Evolutionary conservation across 2,329 filamentous ascomycete genomes (phyloP).

Genomic region (Xylariaceae sp.): DNA sequence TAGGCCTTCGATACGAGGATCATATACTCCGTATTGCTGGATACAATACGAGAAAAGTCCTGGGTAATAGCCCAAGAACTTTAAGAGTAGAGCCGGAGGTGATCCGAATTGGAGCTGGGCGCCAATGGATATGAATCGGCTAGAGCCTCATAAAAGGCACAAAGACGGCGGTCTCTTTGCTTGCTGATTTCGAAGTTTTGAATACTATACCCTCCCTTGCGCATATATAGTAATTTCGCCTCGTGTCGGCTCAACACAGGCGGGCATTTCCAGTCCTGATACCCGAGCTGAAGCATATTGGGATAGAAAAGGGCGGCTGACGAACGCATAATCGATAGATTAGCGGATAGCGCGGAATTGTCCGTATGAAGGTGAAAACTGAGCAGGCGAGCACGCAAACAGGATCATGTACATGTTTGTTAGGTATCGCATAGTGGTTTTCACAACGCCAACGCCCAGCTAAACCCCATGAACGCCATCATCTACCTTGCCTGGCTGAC

Average conservation of each 20-base stretch:
- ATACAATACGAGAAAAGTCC: neutral
- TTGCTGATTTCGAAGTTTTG: neutral
- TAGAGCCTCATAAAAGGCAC: conserved; percentile 1
- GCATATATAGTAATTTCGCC: neutral
- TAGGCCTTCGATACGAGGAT: neutral
- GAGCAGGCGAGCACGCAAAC: conserved; percentile 4
- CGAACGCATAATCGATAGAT: conserved; percentile 11
- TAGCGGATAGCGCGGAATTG: conserved; percentile 7
- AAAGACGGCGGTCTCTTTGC: neutral
- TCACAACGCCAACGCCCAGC: neutral
- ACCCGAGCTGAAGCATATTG: conserved; percentile 12
- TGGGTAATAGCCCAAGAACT: neutral
- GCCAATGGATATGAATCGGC: neutral
- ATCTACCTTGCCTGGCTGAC: conserved; percentile 5
- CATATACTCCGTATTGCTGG: neutral
- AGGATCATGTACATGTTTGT: conserved; percentile 4
- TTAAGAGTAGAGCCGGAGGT: neutral
- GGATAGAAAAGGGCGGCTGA: neutral
- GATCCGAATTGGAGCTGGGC: neutral
- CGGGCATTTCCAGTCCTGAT: conserved; percentile 5
- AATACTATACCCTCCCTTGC: neutral
- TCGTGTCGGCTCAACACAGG: neutral
- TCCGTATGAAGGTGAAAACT: conserved; percentile 2
- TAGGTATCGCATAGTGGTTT: conserved; percentile 10
- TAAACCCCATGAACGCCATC: conserved; percentile 14